A percentile compares a stretch with the other conserved stretches of the same genome.
Evolutionary conservation across 805 yeast genomes (phyloP).

Genomic region (Ogataea pini): DNA sequence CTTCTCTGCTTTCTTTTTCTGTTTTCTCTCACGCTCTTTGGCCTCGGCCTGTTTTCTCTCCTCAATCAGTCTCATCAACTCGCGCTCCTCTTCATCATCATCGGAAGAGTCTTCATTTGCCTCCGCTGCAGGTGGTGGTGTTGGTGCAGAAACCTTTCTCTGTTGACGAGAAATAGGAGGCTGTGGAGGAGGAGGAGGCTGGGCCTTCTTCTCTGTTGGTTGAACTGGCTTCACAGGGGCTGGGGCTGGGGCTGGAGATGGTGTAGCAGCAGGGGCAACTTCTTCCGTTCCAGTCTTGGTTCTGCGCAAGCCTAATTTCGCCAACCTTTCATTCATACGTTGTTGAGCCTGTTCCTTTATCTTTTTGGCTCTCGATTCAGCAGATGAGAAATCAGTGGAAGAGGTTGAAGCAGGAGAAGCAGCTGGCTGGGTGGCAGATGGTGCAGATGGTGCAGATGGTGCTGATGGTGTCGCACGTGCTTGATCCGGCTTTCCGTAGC

Average conservation of each 20-base stretch:
- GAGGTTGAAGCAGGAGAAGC: background rate
- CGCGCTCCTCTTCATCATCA: constrained; percentile 46
- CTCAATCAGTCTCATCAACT: constrained; percentile 45
- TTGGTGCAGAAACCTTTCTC: constrained; percentile 5
- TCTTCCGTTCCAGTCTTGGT: constrained; percentile 16
- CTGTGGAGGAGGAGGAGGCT: constrained; percentile 23
- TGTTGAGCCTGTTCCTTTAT: constrained; percentile 82
- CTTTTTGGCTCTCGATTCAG: constrained; percentile 72
- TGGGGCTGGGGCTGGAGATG: constrained; percentile 17
- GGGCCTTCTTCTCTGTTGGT: constrained; percentile 16
- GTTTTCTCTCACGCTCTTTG: constrained; percentile 35
- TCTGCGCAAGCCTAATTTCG: constrained; percentile 70
- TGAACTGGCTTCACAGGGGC: constrained; percentile 3
- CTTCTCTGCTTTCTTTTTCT: constrained; percentile 56
- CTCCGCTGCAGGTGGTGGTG: constrained; percentile 7
- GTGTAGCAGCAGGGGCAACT: constrained; percentile 9
- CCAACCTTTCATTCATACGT: constrained; percentile 82
- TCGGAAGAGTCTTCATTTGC: constrained; percentile 21
- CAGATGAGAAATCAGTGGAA: constrained; percentile 27
- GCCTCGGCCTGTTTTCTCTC: constrained; percentile 50
- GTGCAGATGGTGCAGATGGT: background rate
- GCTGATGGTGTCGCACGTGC: no score
- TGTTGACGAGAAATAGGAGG: constrained; percentile 26
- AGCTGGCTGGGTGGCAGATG: background rate
- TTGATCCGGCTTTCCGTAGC: background rate